Evolutionary conservation across 768 basidiomycete species (phyloP).

Genomic region (Suillus ampliporus): DNA sequence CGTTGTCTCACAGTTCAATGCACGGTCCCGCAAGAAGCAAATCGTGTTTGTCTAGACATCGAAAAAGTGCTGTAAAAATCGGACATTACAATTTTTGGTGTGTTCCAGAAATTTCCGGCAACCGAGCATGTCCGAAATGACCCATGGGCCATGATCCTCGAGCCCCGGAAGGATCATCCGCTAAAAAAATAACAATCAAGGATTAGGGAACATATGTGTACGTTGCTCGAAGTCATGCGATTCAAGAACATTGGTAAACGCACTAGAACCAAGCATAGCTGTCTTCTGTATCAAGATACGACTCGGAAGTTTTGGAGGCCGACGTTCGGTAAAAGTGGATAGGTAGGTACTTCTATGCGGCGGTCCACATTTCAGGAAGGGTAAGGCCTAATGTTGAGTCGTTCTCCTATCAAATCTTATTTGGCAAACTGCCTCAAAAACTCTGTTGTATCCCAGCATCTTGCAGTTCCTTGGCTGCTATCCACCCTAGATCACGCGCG

Average conservation of each 20-base stretch:
- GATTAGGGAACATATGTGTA: neutral
- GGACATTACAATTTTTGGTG: neutral
- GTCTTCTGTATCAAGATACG: conserved; percentile 93
- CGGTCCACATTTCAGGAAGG: conserved; percentile 91
- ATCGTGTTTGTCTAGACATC: neutral
- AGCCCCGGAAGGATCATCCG: neutral
- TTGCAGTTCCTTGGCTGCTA: conserved; percentile 27
- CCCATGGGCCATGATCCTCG: neutral
- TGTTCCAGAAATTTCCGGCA: neutral
- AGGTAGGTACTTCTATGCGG: conserved; percentile 91
- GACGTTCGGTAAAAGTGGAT: conserved; percentile 43
- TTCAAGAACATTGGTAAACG: conserved; percentile 90
- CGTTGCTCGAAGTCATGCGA: conserved; percentile 76
- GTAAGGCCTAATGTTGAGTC: conserved; percentile 40
- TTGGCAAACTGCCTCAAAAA: too few species aligned
- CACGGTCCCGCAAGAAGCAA: neutral
- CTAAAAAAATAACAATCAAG: neutral
- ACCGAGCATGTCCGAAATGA: neutral
- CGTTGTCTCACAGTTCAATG: neutral
- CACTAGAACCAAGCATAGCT: conserved; percentile 93
- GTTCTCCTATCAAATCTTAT: conserved; percentile 12
- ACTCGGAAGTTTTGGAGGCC: conserved; percentile 47
- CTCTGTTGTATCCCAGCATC: too few species aligned
- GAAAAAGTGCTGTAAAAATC: neutral
- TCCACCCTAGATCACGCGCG: conserved; percentile 34